phyloP scores from a whole-genome alignment of 225 moss, liverwort and hornwort species.

The Marchantia paleacea region DNA sequence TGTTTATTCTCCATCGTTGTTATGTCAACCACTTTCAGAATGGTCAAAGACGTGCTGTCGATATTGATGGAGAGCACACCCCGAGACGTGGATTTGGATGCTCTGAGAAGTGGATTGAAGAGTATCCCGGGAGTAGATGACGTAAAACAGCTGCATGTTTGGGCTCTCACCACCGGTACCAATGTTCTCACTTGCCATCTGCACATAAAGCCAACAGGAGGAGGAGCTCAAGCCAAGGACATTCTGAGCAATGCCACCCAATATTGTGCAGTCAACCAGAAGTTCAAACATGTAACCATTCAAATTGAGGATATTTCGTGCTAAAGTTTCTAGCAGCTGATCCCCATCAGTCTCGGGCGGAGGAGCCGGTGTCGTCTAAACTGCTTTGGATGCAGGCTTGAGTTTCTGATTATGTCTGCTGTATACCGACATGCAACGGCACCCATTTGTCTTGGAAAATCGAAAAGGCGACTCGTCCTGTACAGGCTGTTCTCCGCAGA shows the following conservation, averaged over 20 bases:
- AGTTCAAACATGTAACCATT: slow-evolving; percentile 36
- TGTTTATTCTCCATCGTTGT: slow-evolving; percentile 59
- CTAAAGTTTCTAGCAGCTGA: not conserved
- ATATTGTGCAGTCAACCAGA: slow-evolving; percentile 22
- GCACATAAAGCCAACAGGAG: slow-evolving; percentile 29
- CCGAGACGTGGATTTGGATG: slow-evolving; percentile 61
- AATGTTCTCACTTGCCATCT: slow-evolving; percentile 75
- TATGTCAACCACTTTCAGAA: slow-evolving; percentile 53
- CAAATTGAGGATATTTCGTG: slow-evolving; percentile 26
- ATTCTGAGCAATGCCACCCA: slow-evolving; percentile 29
- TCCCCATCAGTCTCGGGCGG: too few species aligned
- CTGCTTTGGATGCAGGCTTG: too few species aligned
- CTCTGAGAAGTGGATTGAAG: slow-evolving; percentile 52
- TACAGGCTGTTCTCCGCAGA: too few species aligned
- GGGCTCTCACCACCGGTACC: slow-evolving; percentile 67
- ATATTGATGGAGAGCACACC: slow-evolving; percentile 81
- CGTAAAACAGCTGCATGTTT: slow-evolving; percentile 74
- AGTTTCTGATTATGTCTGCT: too few species aligned
- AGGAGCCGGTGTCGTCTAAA: too few species aligned
- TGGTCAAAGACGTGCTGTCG: slow-evolving; percentile 55
- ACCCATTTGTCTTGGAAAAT: too few species aligned
- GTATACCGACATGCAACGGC: too few species aligned
- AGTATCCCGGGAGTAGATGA: slow-evolving; percentile 52
- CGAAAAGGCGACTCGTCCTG: too few species aligned
- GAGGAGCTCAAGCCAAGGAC: slow-evolving; percentile 22